Conservation (phyloP, 2,329 filamentous ascomycete species). For the Venturia nashicola region DNA sequence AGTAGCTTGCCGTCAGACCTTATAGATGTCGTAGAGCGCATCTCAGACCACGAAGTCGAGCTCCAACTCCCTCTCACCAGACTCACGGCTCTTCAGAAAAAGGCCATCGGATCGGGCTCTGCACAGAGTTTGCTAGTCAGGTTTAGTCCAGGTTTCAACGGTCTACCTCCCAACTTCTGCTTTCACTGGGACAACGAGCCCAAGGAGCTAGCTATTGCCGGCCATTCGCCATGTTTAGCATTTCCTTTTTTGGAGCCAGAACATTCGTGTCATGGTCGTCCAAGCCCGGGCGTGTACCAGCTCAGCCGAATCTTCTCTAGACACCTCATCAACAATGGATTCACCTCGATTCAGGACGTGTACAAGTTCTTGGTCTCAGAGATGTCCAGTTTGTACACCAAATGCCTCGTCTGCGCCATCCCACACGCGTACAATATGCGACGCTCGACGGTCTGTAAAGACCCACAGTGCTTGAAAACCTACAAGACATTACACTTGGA, state of each 20-base stretch:
- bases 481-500: constrained; percentile 18
- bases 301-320: constrained; percentile 15
- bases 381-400: constrained; percentile 12
- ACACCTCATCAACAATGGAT: constrained; percentile 12
- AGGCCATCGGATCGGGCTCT: constrained; percentile 16
- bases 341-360: constrained; percentile 13
- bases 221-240: background rate
- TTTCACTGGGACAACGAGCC: constrained; percentile 18
- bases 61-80: constrained; percentile 18
- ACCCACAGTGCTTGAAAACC: constrained; percentile 14
- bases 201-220: background rate
- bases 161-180: constrained; percentile 16
- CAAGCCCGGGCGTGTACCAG: constrained; percentile 17
- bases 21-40: constrained; percentile 17
- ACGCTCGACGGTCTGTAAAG: constrained; percentile 17
- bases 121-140: constrained; percentile 15
- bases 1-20: constrained; percentile 15
- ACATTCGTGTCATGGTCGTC: constrained; percentile 14
- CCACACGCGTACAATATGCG: constrained; percentile 15
- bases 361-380: constrained; percentile 12
- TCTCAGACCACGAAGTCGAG: constrained; percentile 17
- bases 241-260: constrained; percentile 10
- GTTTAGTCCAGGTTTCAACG: constrained; percentile 13
- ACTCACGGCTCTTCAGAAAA: constrained; percentile 17
- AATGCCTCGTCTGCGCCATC: constrained; percentile 18